Evolutionary conservation across 2,329 filamentous ascomycete species (phyloP).

Genomic region (Truncatella angustata): DNA sequence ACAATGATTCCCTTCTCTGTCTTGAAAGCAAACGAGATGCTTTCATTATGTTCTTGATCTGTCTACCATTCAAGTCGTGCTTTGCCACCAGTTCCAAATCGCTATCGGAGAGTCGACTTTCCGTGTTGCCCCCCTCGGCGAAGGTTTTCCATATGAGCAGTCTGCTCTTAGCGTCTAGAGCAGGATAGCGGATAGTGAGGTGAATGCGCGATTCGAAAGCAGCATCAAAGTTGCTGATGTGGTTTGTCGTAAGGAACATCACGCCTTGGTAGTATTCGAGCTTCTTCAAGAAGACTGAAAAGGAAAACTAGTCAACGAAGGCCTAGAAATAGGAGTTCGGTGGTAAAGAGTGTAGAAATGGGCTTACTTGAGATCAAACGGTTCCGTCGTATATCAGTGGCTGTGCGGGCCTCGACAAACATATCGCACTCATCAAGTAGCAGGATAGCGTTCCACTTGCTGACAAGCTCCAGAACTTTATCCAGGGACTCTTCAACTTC

Average conservation of each 20-base stretch:
- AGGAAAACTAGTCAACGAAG: too few species aligned
- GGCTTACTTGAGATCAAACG: too few species aligned
- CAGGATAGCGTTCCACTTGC: slow-evolving; percentile 70
- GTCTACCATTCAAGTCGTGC: background rate
- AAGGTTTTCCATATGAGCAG: slow-evolving; percentile 3
- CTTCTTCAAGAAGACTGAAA: slow-evolving; percentile 37
- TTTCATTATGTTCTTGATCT: slow-evolving; percentile 5
- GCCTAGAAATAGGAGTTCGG: too few species aligned
- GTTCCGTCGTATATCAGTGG: slow-evolving; percentile 36
- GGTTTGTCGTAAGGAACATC: slow-evolving; percentile 49
- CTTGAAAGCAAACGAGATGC: background rate
- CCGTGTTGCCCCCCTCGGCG: background rate
- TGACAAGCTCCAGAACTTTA: slow-evolving; percentile 70
- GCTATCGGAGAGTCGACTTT: background rate
- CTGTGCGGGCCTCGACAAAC: slow-evolving; percentile 39
- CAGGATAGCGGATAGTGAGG: slow-evolving; percentile 45
- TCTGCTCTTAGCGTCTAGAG: slow-evolving; percentile 23
- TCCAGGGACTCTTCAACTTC: slow-evolving; percentile 65
- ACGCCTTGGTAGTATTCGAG: slow-evolving; percentile 49
- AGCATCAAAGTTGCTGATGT: slow-evolving; percentile 41
- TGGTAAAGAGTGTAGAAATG: too few species aligned
- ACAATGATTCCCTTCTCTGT: background rate
- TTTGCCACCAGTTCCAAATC: background rate
- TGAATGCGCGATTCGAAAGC: slow-evolving; percentile 49
- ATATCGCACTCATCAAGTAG: slow-evolving; percentile 71